These are phyloP conservation scores for Aspergillus proliferans DNA, from an alignment of 2,329 filamentous ascomycete species.

Conservation along the genomic window DNA sequence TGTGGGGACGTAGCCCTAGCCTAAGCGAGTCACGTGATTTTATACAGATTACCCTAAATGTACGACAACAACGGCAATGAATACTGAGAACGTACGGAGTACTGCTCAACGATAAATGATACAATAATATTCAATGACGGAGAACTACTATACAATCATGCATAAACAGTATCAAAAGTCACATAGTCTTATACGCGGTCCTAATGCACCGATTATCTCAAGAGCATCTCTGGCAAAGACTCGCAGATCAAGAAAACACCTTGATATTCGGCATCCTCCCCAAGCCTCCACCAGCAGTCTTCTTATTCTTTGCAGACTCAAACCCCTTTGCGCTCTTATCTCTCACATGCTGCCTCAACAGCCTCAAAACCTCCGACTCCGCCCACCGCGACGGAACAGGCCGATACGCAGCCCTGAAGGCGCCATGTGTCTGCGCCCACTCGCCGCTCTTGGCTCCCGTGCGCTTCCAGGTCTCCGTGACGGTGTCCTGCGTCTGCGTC, in stretches of 20 bases:
- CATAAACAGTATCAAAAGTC: no score
- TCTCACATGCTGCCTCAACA: conserved; percentile 76
- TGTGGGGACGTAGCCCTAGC: conserved; percentile 21
- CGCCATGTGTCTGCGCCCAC: conserved; percentile 94
- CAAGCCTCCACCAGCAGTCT: conserved; percentile 33
- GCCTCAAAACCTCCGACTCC: conserved; percentile 68
- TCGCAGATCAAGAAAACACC: conserved; percentile 24
- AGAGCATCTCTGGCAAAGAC: background rate
- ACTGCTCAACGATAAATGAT: background rate
- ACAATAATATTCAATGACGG: background rate
- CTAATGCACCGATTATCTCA: background rate
- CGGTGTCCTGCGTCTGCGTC: conserved; percentile 24
- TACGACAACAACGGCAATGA: background rate
- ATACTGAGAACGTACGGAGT: no score
- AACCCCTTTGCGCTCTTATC: conserved; percentile 53
- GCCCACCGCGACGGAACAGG: conserved; percentile 83
- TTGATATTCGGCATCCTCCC: conserved; percentile 46
- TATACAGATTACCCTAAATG: background rate
- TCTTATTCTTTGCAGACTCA: conserved; percentile 33
- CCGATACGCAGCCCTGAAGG: conserved; percentile 87
- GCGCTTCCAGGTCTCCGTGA: conserved; percentile 45
- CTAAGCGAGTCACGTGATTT: conserved; percentile 31
- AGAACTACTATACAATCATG: background rate
- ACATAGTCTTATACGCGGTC: no score
- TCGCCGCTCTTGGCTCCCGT: conserved; percentile 60